Conservation (phyloP, 2,329 filamentous ascomycete species). For the Scytalidium lignicola region DNA sequence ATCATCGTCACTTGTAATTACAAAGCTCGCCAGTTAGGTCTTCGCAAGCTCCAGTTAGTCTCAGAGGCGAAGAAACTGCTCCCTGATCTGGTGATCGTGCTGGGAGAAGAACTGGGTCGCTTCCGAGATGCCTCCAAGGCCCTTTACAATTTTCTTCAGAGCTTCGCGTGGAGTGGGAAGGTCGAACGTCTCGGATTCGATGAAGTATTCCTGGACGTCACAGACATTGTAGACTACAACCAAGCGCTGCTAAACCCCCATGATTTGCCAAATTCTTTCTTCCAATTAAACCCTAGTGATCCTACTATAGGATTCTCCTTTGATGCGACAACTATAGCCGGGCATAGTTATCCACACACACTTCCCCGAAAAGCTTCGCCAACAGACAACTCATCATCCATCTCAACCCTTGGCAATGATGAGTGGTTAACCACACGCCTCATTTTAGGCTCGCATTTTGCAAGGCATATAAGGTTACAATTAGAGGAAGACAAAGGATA, state of each 20-base stretch:
- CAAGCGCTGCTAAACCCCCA: conserved; percentile 62
- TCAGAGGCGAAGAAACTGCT: conserved; percentile 74
- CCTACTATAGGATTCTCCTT: conserved; percentile 77
- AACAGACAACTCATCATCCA: conserved; percentile 38
- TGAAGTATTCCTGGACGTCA: conserved; percentile 71
- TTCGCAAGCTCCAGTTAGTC: conserved; percentile 81
- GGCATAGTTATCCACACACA: conserved; percentile 35
- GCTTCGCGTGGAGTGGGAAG: conserved; percentile 71
- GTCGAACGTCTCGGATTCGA: conserved; percentile 86
- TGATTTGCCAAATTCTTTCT: conserved; percentile 66
- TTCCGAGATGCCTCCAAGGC: conserved; percentile 85
- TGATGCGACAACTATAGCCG: conserved; percentile 64
- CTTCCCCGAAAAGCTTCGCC: conserved; percentile 4
- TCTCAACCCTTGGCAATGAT: background rate
- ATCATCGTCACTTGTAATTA: conserved; percentile 95
- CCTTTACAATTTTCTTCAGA: conserved; percentile 67
- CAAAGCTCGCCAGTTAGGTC: conserved; percentile 67
- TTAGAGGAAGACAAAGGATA: conserved; percentile 76
- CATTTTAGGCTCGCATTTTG: conserved; percentile 75
- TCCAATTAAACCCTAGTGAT: conserved; percentile 67
- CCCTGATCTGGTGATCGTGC: conserved; percentile 77
- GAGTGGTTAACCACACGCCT: conserved; percentile 43
- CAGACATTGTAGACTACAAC: conserved; percentile 83
- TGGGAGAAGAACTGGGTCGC: conserved; percentile 79
- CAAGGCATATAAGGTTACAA: conserved; percentile 63